Conservation (phyloP, 108 stramenopile species). For the Cyclotella baltica region DNA sequence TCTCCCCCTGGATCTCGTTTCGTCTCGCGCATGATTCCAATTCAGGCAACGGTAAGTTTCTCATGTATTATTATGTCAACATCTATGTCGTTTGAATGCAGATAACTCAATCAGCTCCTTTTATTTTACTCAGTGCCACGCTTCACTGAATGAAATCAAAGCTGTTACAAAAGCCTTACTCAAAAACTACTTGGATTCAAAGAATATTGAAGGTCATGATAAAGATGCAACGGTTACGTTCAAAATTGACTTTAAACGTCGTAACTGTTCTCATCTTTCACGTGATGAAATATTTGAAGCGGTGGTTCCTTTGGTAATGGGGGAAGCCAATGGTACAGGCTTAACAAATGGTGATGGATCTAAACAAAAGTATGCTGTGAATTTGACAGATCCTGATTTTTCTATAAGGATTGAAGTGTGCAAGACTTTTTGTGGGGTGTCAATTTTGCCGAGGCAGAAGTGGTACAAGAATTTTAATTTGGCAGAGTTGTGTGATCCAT, state of each 20-base stretch:
- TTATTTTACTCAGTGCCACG: conserved; percentile 55
- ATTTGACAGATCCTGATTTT: conserved; percentile 71
- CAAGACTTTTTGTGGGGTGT: conserved; percentile 71
- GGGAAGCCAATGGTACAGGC: not conserved
- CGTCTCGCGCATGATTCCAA: conserved; percentile 83
- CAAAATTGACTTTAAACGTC: conserved; percentile 69
- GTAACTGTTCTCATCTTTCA: conserved; percentile 61
- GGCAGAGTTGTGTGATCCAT: conserved; percentile 30
- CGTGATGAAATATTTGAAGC: conserved; percentile 60
- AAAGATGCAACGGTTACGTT: conserved; percentile 38
- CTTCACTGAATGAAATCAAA: conserved; percentile 74
- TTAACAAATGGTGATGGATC: conserved; percentile 26
- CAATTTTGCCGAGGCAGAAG: conserved; percentile 56
- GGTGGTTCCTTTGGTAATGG: conserved; percentile 47
- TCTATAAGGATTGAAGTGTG: conserved; percentile 77
- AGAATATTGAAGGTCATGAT: not conserved
- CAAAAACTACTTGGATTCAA: conserved; percentile 41
- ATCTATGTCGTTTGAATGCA: not conserved
- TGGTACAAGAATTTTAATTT: conserved; percentile 63
- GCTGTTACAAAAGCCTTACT: conserved; percentile 54
- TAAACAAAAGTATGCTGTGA: conserved; percentile 50
- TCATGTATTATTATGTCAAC: not conserved
- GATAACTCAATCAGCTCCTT: not conserved
- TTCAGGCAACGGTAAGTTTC: conserved; percentile 70
- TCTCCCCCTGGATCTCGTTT: conserved; percentile 66